Evolutionary conservation across 1,284 basidiomycete genomes (phyloP), one percentile per base, ranked within the genome.

Genomic region (Anthracocystis panici-leucophaei): DNA sequence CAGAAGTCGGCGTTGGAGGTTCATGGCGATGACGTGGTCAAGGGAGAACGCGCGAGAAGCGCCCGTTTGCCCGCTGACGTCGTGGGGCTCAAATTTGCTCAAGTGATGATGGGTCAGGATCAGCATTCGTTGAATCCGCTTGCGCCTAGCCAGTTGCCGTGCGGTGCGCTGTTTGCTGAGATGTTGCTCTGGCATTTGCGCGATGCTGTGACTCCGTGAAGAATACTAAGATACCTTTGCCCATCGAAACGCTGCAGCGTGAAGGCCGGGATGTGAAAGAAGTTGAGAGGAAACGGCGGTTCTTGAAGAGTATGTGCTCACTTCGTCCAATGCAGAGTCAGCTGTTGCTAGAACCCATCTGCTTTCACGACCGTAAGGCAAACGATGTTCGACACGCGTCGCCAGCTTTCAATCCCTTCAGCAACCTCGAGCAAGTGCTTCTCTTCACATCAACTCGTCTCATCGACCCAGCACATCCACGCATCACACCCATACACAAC

Each of bases 21-120:
- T 1, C 64, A 71, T 7, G 78, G 78, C 4, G 70, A 71, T 27
- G 81, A 82, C 35, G 58, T 75, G 16, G 75, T 78, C 45, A 81
- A 80, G 57, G 81, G 82, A 10, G 56, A 62, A 52, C 27, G 42
- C 12, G 38, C 67, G 56, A 66, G 78, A 20, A 54, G 62, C 3
- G 70, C 77, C 8, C 45, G 77, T 6, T 54, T 81, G 56, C 74
- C 79, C 0, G 29, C 27, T 0, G 59, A 66, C 12, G 75, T 81
- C 0, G 63, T 65, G 1, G 68, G 57, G 3, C 18, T 68, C 9
- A 55, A 51, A 45, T 72, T 71, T 27, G 74, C 74, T n/a, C 65
- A 79, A 25, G 56, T 83, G 20, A 27, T 80, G 18, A 64, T 83
- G 50, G 82, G 82, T 12, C 78, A 80, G 57, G 74, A 78, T 33